phyloP scores from a whole-genome alignment of 805 yeast species.

The Jamesozyma rosinii region DNA sequence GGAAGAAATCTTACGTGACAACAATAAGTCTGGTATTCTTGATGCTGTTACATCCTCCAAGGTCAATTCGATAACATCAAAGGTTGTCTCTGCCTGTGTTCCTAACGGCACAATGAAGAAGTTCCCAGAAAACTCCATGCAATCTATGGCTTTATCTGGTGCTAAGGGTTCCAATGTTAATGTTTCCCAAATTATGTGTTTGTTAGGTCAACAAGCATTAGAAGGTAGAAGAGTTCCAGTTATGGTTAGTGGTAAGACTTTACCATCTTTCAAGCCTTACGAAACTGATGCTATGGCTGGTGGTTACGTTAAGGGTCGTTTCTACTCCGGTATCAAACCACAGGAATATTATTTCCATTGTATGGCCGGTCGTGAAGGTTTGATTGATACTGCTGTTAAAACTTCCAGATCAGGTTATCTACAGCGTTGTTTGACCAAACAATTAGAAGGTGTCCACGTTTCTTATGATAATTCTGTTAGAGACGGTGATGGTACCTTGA shows the following conservation, averaged over 20 bases:
- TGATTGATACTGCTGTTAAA: slow-evolving; percentile 98
- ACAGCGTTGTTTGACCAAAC: slow-evolving; percentile 97
- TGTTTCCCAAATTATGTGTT: slow-evolving; percentile 98
- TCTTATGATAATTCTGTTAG: slow-evolving; percentile 92
- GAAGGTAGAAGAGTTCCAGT: slow-evolving; percentile 99
- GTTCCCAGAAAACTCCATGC: slow-evolving; percentile 96
- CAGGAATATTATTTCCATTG: slow-evolving; percentile 99
- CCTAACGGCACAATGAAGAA: slow-evolving; percentile 93
- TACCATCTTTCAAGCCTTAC: slow-evolving; percentile 92
- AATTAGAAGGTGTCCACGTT: slow-evolving; percentile 92
- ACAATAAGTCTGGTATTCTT: slow-evolving; percentile 78
- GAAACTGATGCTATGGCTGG: slow-evolving; percentile 98
- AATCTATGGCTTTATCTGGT: slow-evolving; percentile 97
- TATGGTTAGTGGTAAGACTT: slow-evolving; percentile 95
- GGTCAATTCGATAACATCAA: slow-evolving; percentile 86
- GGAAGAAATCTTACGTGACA: slow-evolving; percentile 92
- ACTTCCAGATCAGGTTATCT: slow-evolving; percentile 96
- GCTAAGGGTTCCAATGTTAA: slow-evolving; percentile 98
- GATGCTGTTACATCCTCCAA: slow-evolving; percentile 94
- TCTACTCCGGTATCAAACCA: slow-evolving; percentile 94
- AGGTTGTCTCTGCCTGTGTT: slow-evolving; percentile 87
- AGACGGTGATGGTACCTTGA: slow-evolving; percentile 86
- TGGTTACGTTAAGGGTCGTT: slow-evolving; percentile 93
- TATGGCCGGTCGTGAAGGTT: slow-evolving; percentile 99
- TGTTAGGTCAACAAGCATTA: slow-evolving; percentile 95